Conservation (phyloP, 1,139 yeast species). For the Pichia sp. region DNA sequence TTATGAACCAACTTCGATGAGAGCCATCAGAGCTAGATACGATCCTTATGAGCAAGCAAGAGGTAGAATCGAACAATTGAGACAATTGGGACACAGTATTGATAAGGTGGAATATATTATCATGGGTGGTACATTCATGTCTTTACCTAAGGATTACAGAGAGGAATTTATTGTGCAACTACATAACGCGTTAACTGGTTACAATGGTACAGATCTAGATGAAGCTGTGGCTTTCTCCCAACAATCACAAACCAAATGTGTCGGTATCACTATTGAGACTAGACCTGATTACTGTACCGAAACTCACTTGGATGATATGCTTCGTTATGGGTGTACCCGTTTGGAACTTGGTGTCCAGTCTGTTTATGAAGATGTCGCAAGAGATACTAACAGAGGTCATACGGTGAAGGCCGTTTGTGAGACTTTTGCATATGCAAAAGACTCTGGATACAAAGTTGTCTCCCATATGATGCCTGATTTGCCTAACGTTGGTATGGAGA, state of each 20-base stretch:
- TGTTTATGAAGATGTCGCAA: constrained; percentile 95
- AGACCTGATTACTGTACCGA: constrained; percentile 98
- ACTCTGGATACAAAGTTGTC: constrained; percentile 96
- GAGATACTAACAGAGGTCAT: constrained; percentile 98
- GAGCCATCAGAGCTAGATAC: constrained; percentile 95
- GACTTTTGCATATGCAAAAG: constrained; percentile 92
- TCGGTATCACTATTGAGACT: constrained; percentile 96
- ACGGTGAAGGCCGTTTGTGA: constrained; percentile 95
- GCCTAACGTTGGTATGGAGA: constrained; percentile 98
- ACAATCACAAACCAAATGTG: constrained; percentile 94
- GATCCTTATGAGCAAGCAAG: constrained; percentile 99
- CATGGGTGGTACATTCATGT: constrained; percentile 99
- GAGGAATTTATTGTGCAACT: constrained; percentile 82
- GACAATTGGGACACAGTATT: constrained; percentile 92
- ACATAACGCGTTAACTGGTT: constrained; percentile 94
- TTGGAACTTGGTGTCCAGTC: constrained; percentile 97
- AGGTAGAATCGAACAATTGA: constrained; percentile 92
- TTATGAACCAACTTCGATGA: constrained; percentile 97
- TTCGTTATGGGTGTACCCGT: constrained; percentile 93
- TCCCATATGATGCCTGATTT: constrained; percentile 99
- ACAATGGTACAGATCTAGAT: constrained; percentile 78
- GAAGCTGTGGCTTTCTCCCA: constrained; percentile 90
- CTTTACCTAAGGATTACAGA: constrained; percentile 80
- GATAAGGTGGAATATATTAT: constrained; percentile 96
- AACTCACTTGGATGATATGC: constrained; percentile 92